Conservation (phyloP, 1,284 basidiomycete species). For the Amylostereum areolatum region DNA sequence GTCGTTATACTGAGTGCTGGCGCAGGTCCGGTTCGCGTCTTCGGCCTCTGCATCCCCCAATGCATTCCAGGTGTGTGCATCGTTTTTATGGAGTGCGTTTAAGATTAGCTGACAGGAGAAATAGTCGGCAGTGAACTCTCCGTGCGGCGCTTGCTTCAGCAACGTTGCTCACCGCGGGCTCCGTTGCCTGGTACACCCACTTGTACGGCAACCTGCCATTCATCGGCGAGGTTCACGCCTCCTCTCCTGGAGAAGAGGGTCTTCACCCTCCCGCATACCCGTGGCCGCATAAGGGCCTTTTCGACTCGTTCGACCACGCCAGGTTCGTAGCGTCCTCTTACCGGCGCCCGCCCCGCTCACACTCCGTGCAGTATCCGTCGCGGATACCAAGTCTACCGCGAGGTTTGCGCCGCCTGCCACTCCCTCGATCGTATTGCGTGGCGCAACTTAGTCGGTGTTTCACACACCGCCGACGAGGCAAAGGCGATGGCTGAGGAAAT, state of each 20-base stretch:
- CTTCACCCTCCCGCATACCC: slow-evolving; percentile 88
- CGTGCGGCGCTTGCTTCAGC: slow-evolving; percentile 75
- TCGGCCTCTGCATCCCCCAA: slow-evolving; percentile 46
- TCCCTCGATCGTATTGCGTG: slow-evolving; percentile 99
- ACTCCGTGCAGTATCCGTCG: slow-evolving; percentile 75
- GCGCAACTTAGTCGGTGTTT: slow-evolving; percentile 98
- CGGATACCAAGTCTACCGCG: slow-evolving; percentile 98
- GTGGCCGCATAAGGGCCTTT: slow-evolving; percentile 84
- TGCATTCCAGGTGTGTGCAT: slow-evolving; percentile 50
- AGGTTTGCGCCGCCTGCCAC: slow-evolving; percentile 98
- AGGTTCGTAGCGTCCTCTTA: slow-evolving; percentile 45
- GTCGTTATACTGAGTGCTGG: slow-evolving; percentile 8
- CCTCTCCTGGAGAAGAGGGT: slow-evolving; percentile 89
- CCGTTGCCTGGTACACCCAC: slow-evolving; percentile 94
- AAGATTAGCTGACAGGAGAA: not conserved
- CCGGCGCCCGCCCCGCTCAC: slow-evolving; percentile 2
- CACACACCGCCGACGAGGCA: slow-evolving; percentile 90
- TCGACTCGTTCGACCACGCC: slow-evolving; percentile 95
- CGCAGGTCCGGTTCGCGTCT: slow-evolving; percentile 66
- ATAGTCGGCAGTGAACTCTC: slow-evolving; percentile 57
- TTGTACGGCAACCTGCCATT: slow-evolving; percentile 88
- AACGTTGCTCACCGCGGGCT: slow-evolving; percentile 78
- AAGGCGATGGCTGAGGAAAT: slow-evolving; percentile 94
- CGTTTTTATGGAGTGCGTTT: not conserved
- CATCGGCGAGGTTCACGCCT: slow-evolving; percentile 84